These are phyloP conservation scores for Beauveria sp. DNA, from an alignment of 2,329 filamentous ascomycete species.

Conservation along the genomic window DNA sequence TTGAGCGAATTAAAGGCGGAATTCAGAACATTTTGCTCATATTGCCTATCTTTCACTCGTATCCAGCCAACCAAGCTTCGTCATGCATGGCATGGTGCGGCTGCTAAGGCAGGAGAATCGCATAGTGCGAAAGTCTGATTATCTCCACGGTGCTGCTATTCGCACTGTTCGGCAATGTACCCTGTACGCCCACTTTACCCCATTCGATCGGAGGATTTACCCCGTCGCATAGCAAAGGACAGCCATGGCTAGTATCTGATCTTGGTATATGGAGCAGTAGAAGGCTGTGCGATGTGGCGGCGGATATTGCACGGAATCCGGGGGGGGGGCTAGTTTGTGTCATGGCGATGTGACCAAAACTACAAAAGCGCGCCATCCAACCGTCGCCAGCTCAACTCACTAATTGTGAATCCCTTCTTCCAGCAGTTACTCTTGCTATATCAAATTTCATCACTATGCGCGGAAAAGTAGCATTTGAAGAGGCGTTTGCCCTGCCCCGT, in stretches of 20 bases:
- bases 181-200: neutral
- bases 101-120: neutral
- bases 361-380: slow-evolving; percentile 7
- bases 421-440: neutral
- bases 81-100: neutral
- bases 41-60: too few relatives aligned
- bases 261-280: neutral
- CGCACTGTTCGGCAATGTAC: slow-evolving; percentile 12
- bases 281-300: neutral
- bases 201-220: neutral
- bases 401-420: too few relatives aligned
- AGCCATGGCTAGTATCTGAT: neutral
- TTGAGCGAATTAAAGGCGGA: neutral
- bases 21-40: too few relatives aligned
- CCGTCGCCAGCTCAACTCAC: neutral
- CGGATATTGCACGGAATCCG: neutral
- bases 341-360: neutral
- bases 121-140: slow-evolving; percentile 4
- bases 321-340: neutral
- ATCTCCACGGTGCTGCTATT: neutral
- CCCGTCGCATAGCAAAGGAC: slow-evolving; percentile 4
- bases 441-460: slow-evolving; percentile 32
- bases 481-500: slow-evolving; percentile 53
- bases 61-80: neutral
- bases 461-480: slow-evolving; percentile 55